Base-by-base conservation (phyloP, 2,329 filamentous ascomycete species). In the Exophiala bonariae region DNA sequence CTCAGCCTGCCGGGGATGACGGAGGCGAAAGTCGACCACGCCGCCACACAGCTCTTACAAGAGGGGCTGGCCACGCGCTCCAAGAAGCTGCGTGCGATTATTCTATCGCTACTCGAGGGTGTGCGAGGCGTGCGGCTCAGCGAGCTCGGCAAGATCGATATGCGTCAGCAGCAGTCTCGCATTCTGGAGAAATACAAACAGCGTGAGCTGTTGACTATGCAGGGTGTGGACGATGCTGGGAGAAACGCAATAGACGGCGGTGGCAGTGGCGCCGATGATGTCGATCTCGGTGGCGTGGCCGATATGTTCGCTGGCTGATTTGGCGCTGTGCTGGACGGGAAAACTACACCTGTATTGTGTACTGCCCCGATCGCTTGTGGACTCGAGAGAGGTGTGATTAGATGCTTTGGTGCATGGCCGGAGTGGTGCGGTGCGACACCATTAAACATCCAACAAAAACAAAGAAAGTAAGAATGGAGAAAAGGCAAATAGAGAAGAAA, bases 71-170 rank as follows among this genome's bases (percentile, higher is more conserved):
- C 67, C 23, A 74, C 79, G 13, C 80, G 82, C 42, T 80, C 84
- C n/a, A 79, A 91, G 3, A 82, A 87, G 59, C 90, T 96, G 68
- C 78, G 92, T 16, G 86, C 84, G 1, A 72, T 95, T 18, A 82
- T 99, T 13, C 72, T 99, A 7, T 89, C 96, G 53, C 72, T 99
- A 13, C 74, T 99, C 17, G 87, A 90, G 58, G 85, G 90, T 34
- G 77, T 99, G 5, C 84, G 95, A 57, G 93, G 93, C 0, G 85
- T 97, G 4, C 92, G 90, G 59, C 88, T 99, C 46, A 88, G 91
- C 6, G 93, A 99, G 69, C 87, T 93, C 74, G 93, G 93, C 19
- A 93, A 89, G 67, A 82, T 99, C 18, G 67, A 76, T 41, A 56
- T 48, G 44, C 39, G 47, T 14, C 47, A 41, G 31, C 53, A 58